phyloP scores from a whole-genome alignment of 768 basidiomycete genomes.

The Suillus cothurnatus region DNA sequence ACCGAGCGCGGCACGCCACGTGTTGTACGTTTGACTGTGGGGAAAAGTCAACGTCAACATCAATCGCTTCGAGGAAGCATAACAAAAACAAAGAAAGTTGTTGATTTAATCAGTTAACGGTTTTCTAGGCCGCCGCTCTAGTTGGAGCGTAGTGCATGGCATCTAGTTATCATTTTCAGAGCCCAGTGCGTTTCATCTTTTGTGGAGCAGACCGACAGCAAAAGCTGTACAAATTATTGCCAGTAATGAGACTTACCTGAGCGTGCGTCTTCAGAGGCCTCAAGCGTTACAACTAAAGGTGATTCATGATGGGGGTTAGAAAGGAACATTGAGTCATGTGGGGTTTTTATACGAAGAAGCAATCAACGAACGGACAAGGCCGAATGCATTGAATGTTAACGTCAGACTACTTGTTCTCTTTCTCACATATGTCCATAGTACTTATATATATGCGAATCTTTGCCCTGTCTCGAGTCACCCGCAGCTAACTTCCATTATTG shows the following conservation, averaged over 20 bases:
- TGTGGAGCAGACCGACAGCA: neutral
- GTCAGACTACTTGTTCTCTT: slow-evolving; percentile 6
- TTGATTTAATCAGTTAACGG: slow-evolving; percentile 53
- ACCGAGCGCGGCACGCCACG: no score
- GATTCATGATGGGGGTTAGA: slow-evolving; percentile 1
- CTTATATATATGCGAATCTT: slow-evolving; percentile 12
- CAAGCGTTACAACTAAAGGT: neutral
- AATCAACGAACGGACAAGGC: slow-evolving; percentile 12
- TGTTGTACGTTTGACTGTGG: no score
- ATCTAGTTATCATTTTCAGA: slow-evolving; percentile 52
- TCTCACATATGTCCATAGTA: slow-evolving; percentile 16
- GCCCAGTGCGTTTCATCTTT: slow-evolving; percentile 66
- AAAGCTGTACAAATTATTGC: neutral
- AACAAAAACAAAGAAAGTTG: neutral
- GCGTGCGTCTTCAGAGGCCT: neutral
- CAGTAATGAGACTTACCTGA: neutral
- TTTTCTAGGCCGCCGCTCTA: slow-evolving; percentile 64
- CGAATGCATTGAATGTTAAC: slow-evolving; percentile 4
- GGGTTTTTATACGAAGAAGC: slow-evolving; percentile 8
- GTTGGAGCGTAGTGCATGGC: slow-evolving; percentile 53
- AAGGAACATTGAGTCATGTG: neutral
- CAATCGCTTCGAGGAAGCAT: no score
- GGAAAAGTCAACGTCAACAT: no score
- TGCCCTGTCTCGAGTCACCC: slow-evolving; percentile 20
- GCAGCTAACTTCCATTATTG: slow-evolving; percentile 17